Evolutionary conservation across 768 basidiomycete genomes (phyloP), one percentile per base, ranked within the genome.

Genomic region (Boletus rubropictus): DNA sequence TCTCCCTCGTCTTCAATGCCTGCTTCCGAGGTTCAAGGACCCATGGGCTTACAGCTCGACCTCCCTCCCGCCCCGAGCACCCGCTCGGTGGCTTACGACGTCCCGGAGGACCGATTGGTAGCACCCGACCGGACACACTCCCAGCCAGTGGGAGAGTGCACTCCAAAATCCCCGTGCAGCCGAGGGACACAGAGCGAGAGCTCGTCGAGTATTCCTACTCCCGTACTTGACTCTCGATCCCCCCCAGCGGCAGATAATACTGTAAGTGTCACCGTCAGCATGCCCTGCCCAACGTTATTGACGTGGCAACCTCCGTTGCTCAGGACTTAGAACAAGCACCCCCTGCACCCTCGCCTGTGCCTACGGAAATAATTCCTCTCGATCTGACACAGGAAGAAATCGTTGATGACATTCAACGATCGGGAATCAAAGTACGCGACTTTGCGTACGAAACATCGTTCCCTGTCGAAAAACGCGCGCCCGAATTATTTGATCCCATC

Each of bases 331-430:
- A 56, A 22, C 48, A 48, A 40, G 33, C 51, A 12, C 22, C 51
- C 11, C 52, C 59, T 14, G 55, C 64, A 12, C 64, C 68, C 5
- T 68, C 67, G 3, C 65, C 63, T 15, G 63, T 64, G 0, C 61
- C 64, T 4, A 66, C 64, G 8, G 64, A 66, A 43, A 66, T 66
- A n/a, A 62, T 67, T 12, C 46, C 66, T n/a, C 17, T 48, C 12
- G 64, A 66, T 39, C 64, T 65, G 31, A 66, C 63, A 1, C 61
- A 59, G 36, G 63, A 65, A 32, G 64, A 66, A 48, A 67, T 67
- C 6, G 64, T 66, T n/a, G 34, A 48, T 17, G 64, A 66, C 11
- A 64, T 65, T 20, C 59, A 65, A 37, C 49, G 48, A 25, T 54
- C 42, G 9, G 64, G 65, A 24, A 51, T 63, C 41, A 65, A 56